phyloP scores from a whole-genome alignment of 352 stramenopile genomes.

The Phytophthora tentaculata region DNA sequence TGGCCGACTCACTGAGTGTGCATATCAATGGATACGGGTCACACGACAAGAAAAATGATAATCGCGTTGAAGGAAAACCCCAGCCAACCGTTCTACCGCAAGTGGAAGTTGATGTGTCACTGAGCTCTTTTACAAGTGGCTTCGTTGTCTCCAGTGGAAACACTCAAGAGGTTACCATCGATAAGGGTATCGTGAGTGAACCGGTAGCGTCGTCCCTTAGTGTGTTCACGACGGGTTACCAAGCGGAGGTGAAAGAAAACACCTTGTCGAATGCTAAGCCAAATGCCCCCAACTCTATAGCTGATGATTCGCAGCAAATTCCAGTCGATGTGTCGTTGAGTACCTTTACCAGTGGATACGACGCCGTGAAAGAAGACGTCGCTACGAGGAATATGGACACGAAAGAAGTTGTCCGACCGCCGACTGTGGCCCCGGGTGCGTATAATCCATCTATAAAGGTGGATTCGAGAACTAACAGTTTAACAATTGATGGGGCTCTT shows the following conservation, averaged over 20 bases:
- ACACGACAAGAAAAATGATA: constrained; percentile 3
- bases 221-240: constrained; percentile 42
- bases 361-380: not conserved
- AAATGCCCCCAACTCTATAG: not conserved
- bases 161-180: not conserved
- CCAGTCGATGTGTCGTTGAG: constrained; percentile 45
- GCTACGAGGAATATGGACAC: not conserved
- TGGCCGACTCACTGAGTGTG: constrained; percentile 23
- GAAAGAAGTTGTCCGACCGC: not conserved
- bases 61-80: not conserved
- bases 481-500: not conserved
- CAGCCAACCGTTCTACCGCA: not conserved
- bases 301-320: constrained; percentile 9
- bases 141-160: constrained; percentile 24
- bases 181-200: not conserved
- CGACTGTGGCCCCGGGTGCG: not conserved
- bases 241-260: not conserved
- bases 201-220: constrained; percentile 46
- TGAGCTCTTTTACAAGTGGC: constrained; percentile 54
- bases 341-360: constrained; percentile 31
- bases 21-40: constrained; percentile 12
- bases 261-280: not conserved
- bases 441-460: not conserved
- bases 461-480: not conserved
- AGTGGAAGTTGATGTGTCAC: constrained; percentile 37